Evolutionary conservation across 2,329 filamentous ascomycete genomes (phyloP), one percentile per base, ranked within the genome.

Genomic region (Periconia sp.): DNA sequence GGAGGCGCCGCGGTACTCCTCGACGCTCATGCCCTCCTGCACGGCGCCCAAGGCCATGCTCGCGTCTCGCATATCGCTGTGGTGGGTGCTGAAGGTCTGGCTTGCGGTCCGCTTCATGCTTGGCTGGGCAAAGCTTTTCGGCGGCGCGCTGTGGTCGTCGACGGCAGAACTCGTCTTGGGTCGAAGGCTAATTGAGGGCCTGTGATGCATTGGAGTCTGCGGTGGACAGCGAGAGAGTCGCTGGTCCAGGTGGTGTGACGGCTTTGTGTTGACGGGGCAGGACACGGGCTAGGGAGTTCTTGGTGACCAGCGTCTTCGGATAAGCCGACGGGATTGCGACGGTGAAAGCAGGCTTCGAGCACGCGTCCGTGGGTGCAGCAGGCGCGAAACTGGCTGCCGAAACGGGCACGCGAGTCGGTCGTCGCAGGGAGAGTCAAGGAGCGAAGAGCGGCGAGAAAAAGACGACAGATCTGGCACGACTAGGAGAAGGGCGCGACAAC

Each of bases 91-190:
- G 54, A 69, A 69, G 21, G 65, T 69, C 58, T 71, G 67, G 43
- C 63, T 68, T 34, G 67, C 66, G 46, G 65, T 68, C 19, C 63
- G 54, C 50, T 70, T 69, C 65, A 69, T 67, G 43, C 53, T 65
- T 54, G 35, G 55, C 47, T 46, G 54, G 33, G 36, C 33, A 46
- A 47, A 40, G 25, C 38, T 23, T 16, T 23, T 12, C 30, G 30
- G 55, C 46, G 35, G 56, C 39, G 36, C 58, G 44, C 29, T 54
- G 44, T 41, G 69, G 52, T 70, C 59, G 66, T 72, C 66, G 52
- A 70, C 69, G 57, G 75, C 69, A 56, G 79, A 75, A 35, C 66
- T 68, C 15, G 68, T 69, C 54, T 69, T 70, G 32, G 68, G 68
- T 29, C 68, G 64, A 53, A 67, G 66, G 40, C 65, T 56, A 53